These are phyloP conservation scores for Pseudocercospora vitis DNA, from an alignment of 2,329 filamentous ascomycete species.

Conservation along the genomic window DNA sequence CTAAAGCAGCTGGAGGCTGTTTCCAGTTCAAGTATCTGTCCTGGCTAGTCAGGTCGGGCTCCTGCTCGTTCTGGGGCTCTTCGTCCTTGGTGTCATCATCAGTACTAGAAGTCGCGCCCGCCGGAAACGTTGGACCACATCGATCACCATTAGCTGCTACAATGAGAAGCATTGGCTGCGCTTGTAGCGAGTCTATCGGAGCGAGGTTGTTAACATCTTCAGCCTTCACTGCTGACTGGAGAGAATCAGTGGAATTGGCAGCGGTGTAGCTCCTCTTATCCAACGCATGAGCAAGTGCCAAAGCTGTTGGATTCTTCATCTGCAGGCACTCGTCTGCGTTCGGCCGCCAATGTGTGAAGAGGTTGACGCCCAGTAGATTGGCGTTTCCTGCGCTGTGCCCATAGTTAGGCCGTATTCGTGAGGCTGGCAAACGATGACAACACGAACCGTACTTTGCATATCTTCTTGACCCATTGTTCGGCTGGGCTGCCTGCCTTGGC, in stretches of 20 bases:
- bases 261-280: neutral
- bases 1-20: too few relatives aligned
- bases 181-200: neutral
- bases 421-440: too few relatives aligned
- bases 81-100: neutral
- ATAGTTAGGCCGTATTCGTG: too few relatives aligned
- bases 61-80: neutral
- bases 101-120: too few relatives aligned
- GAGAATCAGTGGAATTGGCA: neutral
- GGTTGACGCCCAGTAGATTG: neutral
- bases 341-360: constrained; percentile 2
- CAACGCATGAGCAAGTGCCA: constrained; percentile 2
- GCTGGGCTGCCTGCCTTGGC: too few relatives aligned
- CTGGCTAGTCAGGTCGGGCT: neutral
- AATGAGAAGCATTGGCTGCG: neutral
- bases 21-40: neutral
- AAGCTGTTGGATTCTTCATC: neutral
- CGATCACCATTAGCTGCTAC: neutral
- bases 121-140: neutral
- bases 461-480: too few relatives aligned
- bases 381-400: constrained; percentile 6
- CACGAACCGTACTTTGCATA: too few relatives aligned
- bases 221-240: neutral
- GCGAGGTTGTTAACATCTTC: neutral
- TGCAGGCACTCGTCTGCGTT: neutral